Conservation (phyloP, 306 rosid species). For the Castanopsis chinensis region DNA sequence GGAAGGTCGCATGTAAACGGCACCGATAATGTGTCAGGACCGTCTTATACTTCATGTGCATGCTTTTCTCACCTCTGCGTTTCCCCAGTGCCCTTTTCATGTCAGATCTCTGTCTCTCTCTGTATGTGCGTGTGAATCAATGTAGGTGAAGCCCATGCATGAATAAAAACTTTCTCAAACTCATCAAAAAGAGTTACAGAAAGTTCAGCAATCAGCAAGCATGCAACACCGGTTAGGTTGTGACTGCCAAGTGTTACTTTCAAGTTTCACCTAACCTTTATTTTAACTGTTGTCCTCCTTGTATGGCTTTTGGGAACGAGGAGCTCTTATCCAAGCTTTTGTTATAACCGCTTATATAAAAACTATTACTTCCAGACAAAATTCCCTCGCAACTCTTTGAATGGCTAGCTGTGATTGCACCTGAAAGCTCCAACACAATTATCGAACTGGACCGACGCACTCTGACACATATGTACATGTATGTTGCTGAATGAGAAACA, state of each 20-base stretch:
- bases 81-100: neutral
- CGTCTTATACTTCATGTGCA: conserved; percentile 36
- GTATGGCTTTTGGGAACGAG: conserved; percentile 19
- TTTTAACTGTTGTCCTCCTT: conserved; percentile 20
- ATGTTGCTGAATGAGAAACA: too few relatives aligned
- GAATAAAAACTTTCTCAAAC: too few relatives aligned
- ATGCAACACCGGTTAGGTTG: conserved; percentile 21
- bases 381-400: neutral
- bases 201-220: conserved; percentile 20
- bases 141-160: too few relatives aligned
- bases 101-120: neutral
- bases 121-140: neutral
- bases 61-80: conserved; percentile 32
- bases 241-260: conserved; percentile 21
- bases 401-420: neutral
- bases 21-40: conserved; percentile 46
- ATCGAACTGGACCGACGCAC: neutral
- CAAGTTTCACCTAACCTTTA: neutral
- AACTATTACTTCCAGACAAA: neutral
- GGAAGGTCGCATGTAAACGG: too few relatives aligned
- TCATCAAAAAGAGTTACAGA: neutral
- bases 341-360: conserved; percentile 25
- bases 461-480: neutral
- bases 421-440: neutral
- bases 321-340: neutral